Evolutionary conservation across 2,329 filamentous ascomycete genomes (phyloP), one percentile per base, ranked within the genome.

Genomic region (Penicillium olsonii): DNA sequence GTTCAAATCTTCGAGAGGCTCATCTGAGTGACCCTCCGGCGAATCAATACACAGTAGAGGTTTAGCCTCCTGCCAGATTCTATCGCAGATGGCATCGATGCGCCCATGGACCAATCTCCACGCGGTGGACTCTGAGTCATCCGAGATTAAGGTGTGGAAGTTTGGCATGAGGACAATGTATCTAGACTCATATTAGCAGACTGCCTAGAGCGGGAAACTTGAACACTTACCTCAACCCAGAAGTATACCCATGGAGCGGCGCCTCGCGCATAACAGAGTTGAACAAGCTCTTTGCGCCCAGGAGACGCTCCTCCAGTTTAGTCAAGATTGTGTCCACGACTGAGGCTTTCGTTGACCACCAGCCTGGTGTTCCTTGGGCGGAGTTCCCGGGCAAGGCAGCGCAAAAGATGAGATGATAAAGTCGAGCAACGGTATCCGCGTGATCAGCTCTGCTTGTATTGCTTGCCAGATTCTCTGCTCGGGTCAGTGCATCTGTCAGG

Each of bases 21-120:
- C 60, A 66, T 81, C 75, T 0, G 66, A 75, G 67, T 94, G 86
- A 0, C 92, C 92, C 71, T 99, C 94, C 0, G 95, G 94, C 1
- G 94, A 95, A 70, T 96, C 94, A 55, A 95, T 87, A 63, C 94
- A 99, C 1, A 99, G 80, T 4, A 95, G 83, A 44, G 85, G 80
- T 59, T 82, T 83, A 5, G 96, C 90, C 20, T 83, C 80, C 1
- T 73, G 63, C 94, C 94, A 99, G 6, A 95, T 82, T n/a, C 80
- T 77, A 41, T 78, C 72, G 50, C 90, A 87, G 52, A 80, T 78
- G 1, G 64, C 61, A 11, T 89, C 72, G 1, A 91, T 78, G 3
- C 82, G 79, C 9, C 62, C 53, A 38, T 74, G 68, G 4, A 67
- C 53, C 22, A 50, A 51, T 33, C 55, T 60, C 72, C 71, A 74